A percentile compares a stretch with the other conserved stretches of the same genome.
These are phyloP conservation scores for Ophiorrhiza pumila DNA, from an alignment of 257 asterid species.

Conservation along the genomic window DNA sequence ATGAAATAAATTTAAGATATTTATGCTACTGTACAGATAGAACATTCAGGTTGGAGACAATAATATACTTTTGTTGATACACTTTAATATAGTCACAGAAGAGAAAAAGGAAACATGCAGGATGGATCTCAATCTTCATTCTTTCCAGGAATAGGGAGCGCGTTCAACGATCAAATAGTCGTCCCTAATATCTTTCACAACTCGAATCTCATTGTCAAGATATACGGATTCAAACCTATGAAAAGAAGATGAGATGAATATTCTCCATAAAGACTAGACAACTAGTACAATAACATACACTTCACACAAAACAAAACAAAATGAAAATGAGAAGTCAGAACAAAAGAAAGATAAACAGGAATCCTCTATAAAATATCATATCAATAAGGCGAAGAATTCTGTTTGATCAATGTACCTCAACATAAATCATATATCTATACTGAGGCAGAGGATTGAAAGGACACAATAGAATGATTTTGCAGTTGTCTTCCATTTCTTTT, in stretches of 20 bases:
- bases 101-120: background rate
- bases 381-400: background rate
- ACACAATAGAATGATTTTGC: background rate
- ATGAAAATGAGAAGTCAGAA: background rate
- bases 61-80: background rate
- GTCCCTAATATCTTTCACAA: slow-evolving; percentile 81
- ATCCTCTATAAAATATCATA: background rate
- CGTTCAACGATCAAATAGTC: slow-evolving; percentile 85
- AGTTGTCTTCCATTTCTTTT: background rate
- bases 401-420: background rate
- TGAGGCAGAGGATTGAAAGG: background rate
- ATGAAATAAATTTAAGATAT: background rate
- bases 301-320: background rate
- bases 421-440: no score
- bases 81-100: background rate
- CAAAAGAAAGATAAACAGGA: background rate
- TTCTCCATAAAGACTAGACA: background rate
- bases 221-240: slow-evolving; percentile 76
- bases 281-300: background rate
- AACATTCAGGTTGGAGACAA: background rate
- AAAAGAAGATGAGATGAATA: background rate
- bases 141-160: slow-evolving; percentile 90
- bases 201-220: slow-evolving; percentile 87
- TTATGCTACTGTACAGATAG: background rate
- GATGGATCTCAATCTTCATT: slow-evolving; percentile 26